Evolutionary conservation across 805 yeast species (phyloP), one percentile per base, ranked within the genome.

Genomic region (Teunomyces barrocoloradensis): DNA sequence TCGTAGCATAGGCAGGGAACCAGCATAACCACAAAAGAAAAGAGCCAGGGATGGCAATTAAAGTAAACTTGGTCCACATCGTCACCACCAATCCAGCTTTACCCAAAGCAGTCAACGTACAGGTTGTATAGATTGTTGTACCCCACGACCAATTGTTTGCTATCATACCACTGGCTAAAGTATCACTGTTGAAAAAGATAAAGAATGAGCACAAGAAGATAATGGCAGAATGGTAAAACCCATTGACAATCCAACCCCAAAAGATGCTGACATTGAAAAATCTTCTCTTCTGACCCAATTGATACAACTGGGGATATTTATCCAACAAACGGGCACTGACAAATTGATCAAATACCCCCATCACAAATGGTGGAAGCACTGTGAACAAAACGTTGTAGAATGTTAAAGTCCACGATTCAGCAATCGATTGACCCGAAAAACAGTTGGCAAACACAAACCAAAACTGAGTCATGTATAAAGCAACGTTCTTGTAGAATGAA

Each of bases 341-440:
- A 70, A 89, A 94, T 66, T 94, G 99, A 66, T 94, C 99, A 71
- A 94, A 90, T 4, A 95, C 89, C 47, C 99, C 99, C 57, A 94
- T 75, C 2, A 92, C 95, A 68, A 94, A 88, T 0, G 99, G 99
- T 2, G 99, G 99, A 38, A 89, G 72, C 28, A 88, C 97, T 0
- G 98, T 89, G 68, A 92, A 94, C 45, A 95, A 77, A 9, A 95
- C 96, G 61, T 95, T 94, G 73, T 94, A 95, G 55, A 88, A 87
- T 0, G 99, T 94, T 63, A 95, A 81, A 0, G 97, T 89, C 99
- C 99, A 94, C 0, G 98, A 91, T 66, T 94, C 99, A 64, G 87
- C 87, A 57, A 94, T 84, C 0, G 96, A 89, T 68, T 94, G 97
- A 13, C 99, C 99, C 18, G 97, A 89, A 61, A 81, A 94, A 4